These are phyloP conservation scores for Tylopilus subfusipes DNA, from an alignment of 768 basidiomycete species.

Conservation along the genomic window DNA sequence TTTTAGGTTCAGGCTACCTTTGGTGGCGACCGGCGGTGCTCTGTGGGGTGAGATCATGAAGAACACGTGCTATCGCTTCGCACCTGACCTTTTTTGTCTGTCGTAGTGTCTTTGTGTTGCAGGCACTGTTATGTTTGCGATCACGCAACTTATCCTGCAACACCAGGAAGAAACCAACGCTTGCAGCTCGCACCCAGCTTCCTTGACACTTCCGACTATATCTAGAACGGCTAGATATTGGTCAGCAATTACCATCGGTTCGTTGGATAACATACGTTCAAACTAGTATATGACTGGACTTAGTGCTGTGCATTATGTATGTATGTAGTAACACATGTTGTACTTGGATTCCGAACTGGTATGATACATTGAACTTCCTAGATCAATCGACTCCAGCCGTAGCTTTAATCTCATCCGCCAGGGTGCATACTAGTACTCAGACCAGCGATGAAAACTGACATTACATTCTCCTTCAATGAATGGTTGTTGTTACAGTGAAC, in stretches of 20 bases:
- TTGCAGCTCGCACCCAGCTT: not conserved
- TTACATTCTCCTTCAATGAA: slow-evolving; percentile 1
- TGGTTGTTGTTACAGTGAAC: slow-evolving; percentile 9
- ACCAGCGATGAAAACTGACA: not conserved
- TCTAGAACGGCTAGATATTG: not conserved
- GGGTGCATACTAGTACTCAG: not conserved
- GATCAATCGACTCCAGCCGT: not conserved
- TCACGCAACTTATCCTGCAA: slow-evolving; percentile 7
- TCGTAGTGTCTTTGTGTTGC: slow-evolving; percentile 16
- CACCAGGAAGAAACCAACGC: not conserved
- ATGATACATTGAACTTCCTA: not conserved
- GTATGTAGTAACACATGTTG: not conserved
- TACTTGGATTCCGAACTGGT: not conserved
- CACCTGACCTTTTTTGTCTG: not conserved
- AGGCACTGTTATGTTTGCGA: slow-evolving; percentile 14
- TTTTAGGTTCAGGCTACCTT: slow-evolving; percentile 45
- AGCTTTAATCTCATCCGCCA: not conserved
- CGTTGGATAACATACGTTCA: not conserved
- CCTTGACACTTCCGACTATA: not conserved
- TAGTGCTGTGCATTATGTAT: not conserved
- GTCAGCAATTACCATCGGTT: not conserved
- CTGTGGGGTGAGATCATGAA: slow-evolving; percentile 35
- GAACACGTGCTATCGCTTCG: not conserved
- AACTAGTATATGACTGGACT: not conserved
- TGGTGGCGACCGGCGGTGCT: slow-evolving; percentile 60